These are phyloP conservation scores for Cucurbita pepo DNA, from an alignment of 306 rosid genomes.

Conservation along the genomic window DNA sequence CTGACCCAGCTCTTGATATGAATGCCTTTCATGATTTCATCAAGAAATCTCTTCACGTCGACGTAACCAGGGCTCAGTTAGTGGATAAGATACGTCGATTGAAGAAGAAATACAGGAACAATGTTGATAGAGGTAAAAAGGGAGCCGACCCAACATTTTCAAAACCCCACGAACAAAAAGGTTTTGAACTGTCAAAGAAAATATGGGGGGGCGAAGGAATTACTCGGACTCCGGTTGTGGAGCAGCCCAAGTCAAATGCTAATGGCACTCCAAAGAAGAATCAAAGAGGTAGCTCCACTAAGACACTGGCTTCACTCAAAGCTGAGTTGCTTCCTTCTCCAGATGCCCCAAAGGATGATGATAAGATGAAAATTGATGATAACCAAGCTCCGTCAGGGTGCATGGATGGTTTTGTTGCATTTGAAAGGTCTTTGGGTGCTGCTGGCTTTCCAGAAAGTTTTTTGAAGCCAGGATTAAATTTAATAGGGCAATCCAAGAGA, in stretches of 20 bases:
- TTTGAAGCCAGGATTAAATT: constrained; percentile 21
- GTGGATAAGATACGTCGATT: constrained; percentile 35
- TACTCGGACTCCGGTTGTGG: constrained; percentile 1
- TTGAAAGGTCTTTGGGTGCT: constrained; percentile 6
- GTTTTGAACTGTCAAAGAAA: constrained; percentile 34
- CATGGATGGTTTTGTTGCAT: constrained; percentile 15
- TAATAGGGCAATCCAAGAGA: constrained; percentile 20
- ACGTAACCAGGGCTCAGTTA: constrained; percentile 23
- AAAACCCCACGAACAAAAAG: constrained; percentile 24
- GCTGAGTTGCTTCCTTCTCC: neutral
- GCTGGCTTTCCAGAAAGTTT: constrained; percentile 14
- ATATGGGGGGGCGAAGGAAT: constrained; percentile 29
- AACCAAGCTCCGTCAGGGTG: neutral
- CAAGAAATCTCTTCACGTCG: constrained; percentile 25
- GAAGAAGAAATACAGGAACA: constrained; percentile 34
- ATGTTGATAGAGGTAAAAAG: constrained; percentile 13
- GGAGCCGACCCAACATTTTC: constrained; percentile 10
- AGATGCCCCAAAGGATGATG: constrained; percentile 6
- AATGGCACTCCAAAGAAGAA: constrained; percentile 15
- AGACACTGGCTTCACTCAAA: constrained; percentile 9
- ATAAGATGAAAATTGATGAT: constrained; percentile 1
- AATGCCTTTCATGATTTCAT: constrained; percentile 29
- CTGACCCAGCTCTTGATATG: constrained; percentile 14
- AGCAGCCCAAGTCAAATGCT: constrained; percentile 10
- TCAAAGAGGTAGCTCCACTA: constrained; percentile 15